A percentile compares a stretch with the other conserved stretches of the same genome.
Evolutionary conservation across 2,329 filamentous ascomycete genomes (phyloP).

Genomic region (Aspergillus phoenicis): DNA sequence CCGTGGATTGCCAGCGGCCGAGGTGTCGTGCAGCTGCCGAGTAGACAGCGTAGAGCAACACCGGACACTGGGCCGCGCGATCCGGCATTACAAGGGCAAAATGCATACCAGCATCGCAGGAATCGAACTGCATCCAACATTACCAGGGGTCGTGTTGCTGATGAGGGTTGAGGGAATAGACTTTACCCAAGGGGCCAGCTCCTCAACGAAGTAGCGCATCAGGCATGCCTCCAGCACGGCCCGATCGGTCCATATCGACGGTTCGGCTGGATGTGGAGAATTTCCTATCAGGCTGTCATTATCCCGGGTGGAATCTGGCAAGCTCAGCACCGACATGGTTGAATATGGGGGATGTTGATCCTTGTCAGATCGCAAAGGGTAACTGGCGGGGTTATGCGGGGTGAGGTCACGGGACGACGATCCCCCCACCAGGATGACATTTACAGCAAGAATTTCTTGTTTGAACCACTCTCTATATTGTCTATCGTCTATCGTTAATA

Average conservation of each 20-base stretch:
- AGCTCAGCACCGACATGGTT: too few relatives aligned
- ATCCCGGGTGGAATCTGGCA: too few relatives aligned
- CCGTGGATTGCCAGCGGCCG: slow-evolving; percentile 17
- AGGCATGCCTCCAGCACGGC: slow-evolving; percentile 5
- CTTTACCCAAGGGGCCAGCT: slow-evolving; percentile 26
- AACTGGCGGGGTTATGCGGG: not conserved
- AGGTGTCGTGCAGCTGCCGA: slow-evolving; percentile 40
- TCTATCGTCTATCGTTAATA: not conserved
- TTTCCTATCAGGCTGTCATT: too few relatives aligned
- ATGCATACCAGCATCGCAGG: slow-evolving; percentile 42
- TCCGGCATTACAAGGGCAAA: slow-evolving; percentile 43
- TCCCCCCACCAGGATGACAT: not conserved
- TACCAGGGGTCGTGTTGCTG: not conserved
- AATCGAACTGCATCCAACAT: slow-evolving; percentile 32
- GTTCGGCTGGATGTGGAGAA: too few relatives aligned
- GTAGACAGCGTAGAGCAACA: slow-evolving; percentile 40
- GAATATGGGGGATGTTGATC: too few relatives aligned
- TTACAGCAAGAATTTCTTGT: too few relatives aligned
- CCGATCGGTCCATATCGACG: not conserved
- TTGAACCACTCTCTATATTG: not conserved
- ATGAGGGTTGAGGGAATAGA: not conserved
- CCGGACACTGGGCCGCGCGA: slow-evolving; percentile 39
- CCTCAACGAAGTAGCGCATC: slow-evolving; percentile 27
- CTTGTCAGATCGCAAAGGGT: too few relatives aligned
- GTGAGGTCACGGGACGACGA: not conserved